These are phyloP conservation scores for Xylaria sp. DNA, from an alignment of 2,329 filamentous ascomycete species.

Conservation along the genomic window DNA sequence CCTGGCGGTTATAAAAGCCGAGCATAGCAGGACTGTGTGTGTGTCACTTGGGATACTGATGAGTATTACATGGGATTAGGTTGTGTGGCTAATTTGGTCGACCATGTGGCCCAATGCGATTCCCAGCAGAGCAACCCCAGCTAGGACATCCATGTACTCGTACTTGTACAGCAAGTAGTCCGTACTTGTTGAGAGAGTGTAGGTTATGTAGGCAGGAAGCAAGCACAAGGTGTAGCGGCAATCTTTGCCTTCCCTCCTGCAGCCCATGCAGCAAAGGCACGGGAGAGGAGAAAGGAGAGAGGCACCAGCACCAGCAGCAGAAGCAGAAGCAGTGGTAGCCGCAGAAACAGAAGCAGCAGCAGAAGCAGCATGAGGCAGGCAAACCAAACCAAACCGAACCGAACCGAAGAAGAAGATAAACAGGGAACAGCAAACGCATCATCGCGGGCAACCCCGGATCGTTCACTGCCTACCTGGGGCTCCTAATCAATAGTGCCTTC, in stretches of 20 bases:
- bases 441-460: constrained; percentile 28
- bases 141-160: constrained; percentile 22
- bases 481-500: constrained; percentile 18
- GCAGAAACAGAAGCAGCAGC: constrained; percentile 28
- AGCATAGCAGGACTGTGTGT: constrained; percentile 15
- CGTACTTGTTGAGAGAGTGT: constrained; percentile 19
- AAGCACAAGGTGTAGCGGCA: constrained; percentile 30
- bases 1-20: constrained; percentile 8
- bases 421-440: constrained; percentile 29
- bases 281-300: constrained; percentile 29
- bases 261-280: constrained; percentile 30
- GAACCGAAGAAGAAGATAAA: constrained; percentile 22
- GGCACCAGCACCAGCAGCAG: constrained; percentile 19
- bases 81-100: constrained; percentile 33
- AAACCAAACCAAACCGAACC: constrained; percentile 17
- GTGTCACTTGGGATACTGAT: constrained; percentile 27
- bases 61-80: constrained; percentile 27
- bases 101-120: constrained; percentile 31
- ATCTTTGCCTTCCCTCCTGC: constrained; percentile 31
- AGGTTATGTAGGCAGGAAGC: constrained; percentile 16
- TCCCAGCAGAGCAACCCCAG: constrained; percentile 29
- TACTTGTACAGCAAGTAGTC: constrained; percentile 17
- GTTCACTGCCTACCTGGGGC: neutral
- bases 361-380: constrained; percentile 30
- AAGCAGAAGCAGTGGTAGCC: constrained; percentile 29